phyloP scores from a whole-genome alignment of 1,284 basidiomycete genomes.

The Veloboletus limbatus region DNA sequence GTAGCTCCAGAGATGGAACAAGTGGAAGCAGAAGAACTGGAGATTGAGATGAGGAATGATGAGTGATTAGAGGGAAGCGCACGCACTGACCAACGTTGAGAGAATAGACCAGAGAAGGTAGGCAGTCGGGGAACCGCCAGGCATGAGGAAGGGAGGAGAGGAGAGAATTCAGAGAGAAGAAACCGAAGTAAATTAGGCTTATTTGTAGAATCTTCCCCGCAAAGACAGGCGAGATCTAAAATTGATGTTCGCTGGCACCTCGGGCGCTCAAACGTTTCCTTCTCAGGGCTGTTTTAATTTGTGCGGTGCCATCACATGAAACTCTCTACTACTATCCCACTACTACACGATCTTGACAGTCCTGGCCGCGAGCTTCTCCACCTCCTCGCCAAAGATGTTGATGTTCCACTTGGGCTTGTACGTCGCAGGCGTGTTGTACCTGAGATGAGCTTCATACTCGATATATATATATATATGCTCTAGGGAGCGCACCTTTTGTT shows the following conservation, averaged over 20 bases:
- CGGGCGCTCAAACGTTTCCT: slow-evolving; percentile 1
- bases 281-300: background rate
- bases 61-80: background rate
- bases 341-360: slow-evolving; percentile 46
- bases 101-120: slow-evolving; percentile 71
- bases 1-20: slow-evolving; percentile 70
- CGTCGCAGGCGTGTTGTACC: slow-evolving; percentile 64
- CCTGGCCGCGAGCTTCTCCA: slow-evolving; percentile 51
- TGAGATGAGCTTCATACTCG: no score
- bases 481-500: slow-evolving; percentile 42
- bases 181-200: slow-evolving; percentile 8
- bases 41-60: background rate
- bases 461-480: no score
- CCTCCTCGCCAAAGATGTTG: slow-evolving; percentile 62
- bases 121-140: slow-evolving; percentile 62
- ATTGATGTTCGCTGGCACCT: slow-evolving; percentile 1
- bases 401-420: slow-evolving; percentile 66
- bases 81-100: slow-evolving; percentile 51
- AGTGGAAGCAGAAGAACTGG: slow-evolving; percentile 64
- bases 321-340: no score
- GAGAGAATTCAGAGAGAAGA: background rate
- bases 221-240: slow-evolving; percentile 3
- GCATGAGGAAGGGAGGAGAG: slow-evolving; percentile 42
- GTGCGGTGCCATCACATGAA: background rate
- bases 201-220: slow-evolving; percentile 24